phyloP scores from a whole-genome alignment of 768 basidiomycete species.

The Ephemerocybe angulata region DNA sequence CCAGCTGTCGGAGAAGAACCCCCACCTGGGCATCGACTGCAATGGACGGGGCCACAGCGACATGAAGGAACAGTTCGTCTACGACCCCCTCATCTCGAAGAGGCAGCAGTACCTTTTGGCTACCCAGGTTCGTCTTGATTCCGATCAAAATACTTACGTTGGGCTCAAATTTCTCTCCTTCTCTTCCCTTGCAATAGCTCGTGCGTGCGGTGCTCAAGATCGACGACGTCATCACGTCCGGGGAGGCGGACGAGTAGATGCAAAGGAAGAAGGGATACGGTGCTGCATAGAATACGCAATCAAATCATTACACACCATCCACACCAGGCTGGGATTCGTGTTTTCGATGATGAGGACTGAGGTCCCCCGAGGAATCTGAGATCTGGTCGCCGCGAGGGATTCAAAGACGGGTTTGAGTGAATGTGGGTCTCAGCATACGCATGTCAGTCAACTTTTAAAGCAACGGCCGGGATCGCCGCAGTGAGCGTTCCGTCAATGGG shows the following conservation, averaged over 20 bases:
- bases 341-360: too few relatives aligned
- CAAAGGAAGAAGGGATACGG: neutral
- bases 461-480: too few relatives aligned
- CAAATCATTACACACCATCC: neutral
- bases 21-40: slow-evolving; percentile 92
- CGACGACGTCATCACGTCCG: slow-evolving; percentile 76
- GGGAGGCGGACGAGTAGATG: slow-evolving; percentile 62
- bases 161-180: slow-evolving; percentile 3
- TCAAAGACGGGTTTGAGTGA: too few relatives aligned
- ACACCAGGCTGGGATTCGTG: neutral
- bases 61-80: slow-evolving; percentile 96
- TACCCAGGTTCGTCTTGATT: slow-evolving; percentile 66
- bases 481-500: too few relatives aligned
- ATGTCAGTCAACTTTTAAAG: too few relatives aligned
- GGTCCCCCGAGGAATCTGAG: too few relatives aligned
- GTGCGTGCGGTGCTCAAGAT: slow-evolving; percentile 88
- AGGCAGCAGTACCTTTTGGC: slow-evolving; percentile 95
- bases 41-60: slow-evolving; percentile 83
- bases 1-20: slow-evolving; percentile 83
- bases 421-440: too few relatives aligned
- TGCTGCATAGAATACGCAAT: neutral
- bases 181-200: slow-evolving; percentile 40
- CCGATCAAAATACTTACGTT: neutral
- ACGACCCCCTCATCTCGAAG: slow-evolving; percentile 96
- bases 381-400: too few relatives aligned